A percentile compares a stretch with the other conserved stretches of the same genome.
Conservation (phyloP, 2,329 filamentous ascomycete genomes). For the Metarhizium robertsii region DNA sequence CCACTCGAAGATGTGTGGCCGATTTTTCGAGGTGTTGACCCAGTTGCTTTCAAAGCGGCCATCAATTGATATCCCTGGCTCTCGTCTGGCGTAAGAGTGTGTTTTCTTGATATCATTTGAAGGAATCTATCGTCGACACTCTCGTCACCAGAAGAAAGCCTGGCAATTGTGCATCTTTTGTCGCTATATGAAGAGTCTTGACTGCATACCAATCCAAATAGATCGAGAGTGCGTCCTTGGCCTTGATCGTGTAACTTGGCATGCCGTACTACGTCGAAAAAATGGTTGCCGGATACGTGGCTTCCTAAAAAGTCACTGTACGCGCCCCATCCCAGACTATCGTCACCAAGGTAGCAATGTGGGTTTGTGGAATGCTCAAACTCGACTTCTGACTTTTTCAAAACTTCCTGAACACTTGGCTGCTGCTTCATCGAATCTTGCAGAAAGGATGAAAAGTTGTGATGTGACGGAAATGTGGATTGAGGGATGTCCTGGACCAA, state of each 20-base stretch:
- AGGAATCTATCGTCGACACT: neutral
- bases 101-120: neutral
- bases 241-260: neutral
- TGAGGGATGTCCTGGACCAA: neutral
- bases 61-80: slow-evolving; percentile 2
- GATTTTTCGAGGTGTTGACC: neutral
- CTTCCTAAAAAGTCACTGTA: neutral
- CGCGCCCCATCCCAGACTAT: neutral
- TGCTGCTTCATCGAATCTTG: neutral
- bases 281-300: neutral
- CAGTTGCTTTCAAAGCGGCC: neutral
- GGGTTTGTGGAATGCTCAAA: neutral
- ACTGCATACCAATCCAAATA: slow-evolving; percentile 1
- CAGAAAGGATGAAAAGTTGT: neutral
- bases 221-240: neutral
- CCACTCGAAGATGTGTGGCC: neutral
- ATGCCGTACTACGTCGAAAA: neutral
- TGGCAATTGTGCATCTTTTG: neutral
- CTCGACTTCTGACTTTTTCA: neutral
- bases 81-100: slow-evolving; percentile 1
- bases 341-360: neutral
- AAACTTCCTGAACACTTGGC: neutral
- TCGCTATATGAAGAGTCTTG: neutral
- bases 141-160: neutral
- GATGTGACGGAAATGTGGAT: neutral